Percentiles rank a stretch among this genome's conserved stretches.
phyloP scores from a whole-genome alignment of 192 early-diverging fungal species.

The Coemansia sp. region DNA sequence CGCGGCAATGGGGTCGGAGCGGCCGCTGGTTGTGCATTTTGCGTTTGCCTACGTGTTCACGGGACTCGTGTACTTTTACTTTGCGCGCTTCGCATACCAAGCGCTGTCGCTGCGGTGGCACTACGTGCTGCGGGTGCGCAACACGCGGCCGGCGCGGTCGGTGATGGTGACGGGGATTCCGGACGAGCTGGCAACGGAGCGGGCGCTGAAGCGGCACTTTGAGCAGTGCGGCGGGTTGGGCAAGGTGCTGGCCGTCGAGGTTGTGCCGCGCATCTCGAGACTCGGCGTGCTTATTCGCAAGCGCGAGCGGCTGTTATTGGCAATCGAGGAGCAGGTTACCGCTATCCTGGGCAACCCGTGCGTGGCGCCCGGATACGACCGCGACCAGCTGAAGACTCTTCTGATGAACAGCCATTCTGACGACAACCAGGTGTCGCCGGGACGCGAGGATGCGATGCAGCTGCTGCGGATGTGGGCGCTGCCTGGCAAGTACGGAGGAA shows the following conservation, averaged over 20 bases:
- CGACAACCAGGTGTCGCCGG: background rate
- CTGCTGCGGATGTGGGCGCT: conserved; percentile 34
- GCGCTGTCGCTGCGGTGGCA: conserved; percentile 56
- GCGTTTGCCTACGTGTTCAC: conserved; percentile 56
- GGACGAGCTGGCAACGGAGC: conserved; percentile 52
- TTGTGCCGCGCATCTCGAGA: conserved; percentile 56
- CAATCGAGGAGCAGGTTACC: conserved; percentile 59
- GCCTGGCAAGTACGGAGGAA: conserved; percentile 3
- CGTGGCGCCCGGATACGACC: conserved; percentile 61
- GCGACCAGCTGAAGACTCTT: conserved; percentile 33
- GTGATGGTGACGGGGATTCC: conserved; percentile 73
- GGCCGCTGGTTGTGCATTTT: conserved; percentile 49
- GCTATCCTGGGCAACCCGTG: conserved; percentile 73
- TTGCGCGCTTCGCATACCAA: conserved; percentile 53
- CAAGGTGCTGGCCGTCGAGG: conserved; percentile 62
- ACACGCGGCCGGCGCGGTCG: conserved; percentile 59
- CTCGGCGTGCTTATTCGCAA: conserved; percentile 61
- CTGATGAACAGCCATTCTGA: conserved; percentile 2
- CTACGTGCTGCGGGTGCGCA: conserved; percentile 46
- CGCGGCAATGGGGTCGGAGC: conserved; percentile 39
- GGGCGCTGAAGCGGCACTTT: conserved; percentile 63
- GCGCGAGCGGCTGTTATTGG: conserved; percentile 55
- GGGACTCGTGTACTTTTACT: conserved; percentile 51
- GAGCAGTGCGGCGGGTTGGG: conserved; percentile 58
- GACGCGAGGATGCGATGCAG: conserved; percentile 6